phyloP scores from a whole-genome alignment of 768 basidiomycete genomes.

The Leccinellum luteum region DNA sequence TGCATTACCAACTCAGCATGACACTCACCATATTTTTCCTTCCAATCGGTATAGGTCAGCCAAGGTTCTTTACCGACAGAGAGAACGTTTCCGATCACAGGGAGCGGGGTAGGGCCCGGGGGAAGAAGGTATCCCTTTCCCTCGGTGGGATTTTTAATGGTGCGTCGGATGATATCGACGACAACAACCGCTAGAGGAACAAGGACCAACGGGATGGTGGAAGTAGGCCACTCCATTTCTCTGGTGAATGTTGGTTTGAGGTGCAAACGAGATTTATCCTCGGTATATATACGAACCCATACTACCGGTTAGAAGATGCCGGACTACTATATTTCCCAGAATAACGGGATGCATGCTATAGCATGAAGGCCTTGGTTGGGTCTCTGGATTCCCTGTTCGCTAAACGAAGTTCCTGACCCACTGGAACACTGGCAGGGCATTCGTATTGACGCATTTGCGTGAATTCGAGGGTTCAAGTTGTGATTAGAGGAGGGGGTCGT shows the following conservation, averaged over 20 bases:
- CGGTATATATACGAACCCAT: not conserved
- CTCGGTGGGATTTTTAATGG: not conserved
- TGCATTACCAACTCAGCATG: too few relatives aligned
- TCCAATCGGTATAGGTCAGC: not conserved
- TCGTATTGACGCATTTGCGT: too few relatives aligned
- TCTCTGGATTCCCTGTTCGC: too few relatives aligned
- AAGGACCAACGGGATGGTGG: not conserved
- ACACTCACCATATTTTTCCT: not conserved
- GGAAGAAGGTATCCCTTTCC: not conserved
- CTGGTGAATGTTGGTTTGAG: not conserved
- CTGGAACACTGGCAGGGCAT: too few relatives aligned
- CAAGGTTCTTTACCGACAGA: not conserved
- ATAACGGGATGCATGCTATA: too few relatives aligned
- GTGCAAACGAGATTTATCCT: not conserved
- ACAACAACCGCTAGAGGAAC: not conserved
- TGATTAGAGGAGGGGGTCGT: too few relatives aligned
- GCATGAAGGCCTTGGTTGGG: too few relatives aligned
- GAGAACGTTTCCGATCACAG: not conserved
- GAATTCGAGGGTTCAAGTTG: too few relatives aligned
- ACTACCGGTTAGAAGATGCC: too few relatives aligned
- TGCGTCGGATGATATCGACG: not conserved
- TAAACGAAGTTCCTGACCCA: too few relatives aligned
- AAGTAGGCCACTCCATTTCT: not conserved
- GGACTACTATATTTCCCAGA: too few relatives aligned
- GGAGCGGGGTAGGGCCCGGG: not conserved